Base-by-base conservation (phyloP, 1,139 yeast genomes). In the Blastobotrys capitulatus region DNA sequence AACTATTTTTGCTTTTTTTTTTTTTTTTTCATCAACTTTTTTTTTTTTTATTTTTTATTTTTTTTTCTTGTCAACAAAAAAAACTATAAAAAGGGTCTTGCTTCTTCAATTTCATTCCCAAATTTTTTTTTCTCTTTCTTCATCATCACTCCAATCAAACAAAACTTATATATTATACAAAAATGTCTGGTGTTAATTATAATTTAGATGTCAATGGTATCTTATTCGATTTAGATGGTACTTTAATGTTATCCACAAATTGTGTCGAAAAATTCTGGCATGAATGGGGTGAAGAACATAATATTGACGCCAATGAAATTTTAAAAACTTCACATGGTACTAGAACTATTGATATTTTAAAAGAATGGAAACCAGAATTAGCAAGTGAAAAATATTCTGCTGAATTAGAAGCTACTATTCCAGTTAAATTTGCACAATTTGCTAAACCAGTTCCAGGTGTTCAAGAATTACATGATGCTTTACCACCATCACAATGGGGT, bases 251-350 rank as follows among this genome's bases (percentile, higher is more conserved):
- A 65, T 84, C 95, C 38, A 86, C 90, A 54, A 83, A 82, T 52
- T 88, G 94, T 52, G 84, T 86, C 57, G 87, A 86, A 64, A 84
- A 80, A 62, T 82, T 86, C 72, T 86, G 94, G 94, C 77, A 77
- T 65, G 80, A 80, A 56, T 79, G 83, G 63, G 87, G 85, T 56
- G 77, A 79, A 59, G 77, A 84, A 69, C 83, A 87, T 51, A 82
- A 79, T 61, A 83, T 84, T 53, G 80, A 82, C 69, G 80, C 87
- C 20, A 82, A 80, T 51, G 80, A 79, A 60, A 80, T 86, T 52
- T 81, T 84, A 65, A 76, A 80, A 67, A 80, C 85, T 43, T 79
- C 87, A 29, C 95, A 86, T 66, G 95, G 95, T 42, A 81, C 87
- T 67, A 79, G 95, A 70, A 85, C 94, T 16, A 78, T 78, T 58